Conservation (phyloP, 805 yeast species). For the Maudiozyma serrabonitensis region DNA sequence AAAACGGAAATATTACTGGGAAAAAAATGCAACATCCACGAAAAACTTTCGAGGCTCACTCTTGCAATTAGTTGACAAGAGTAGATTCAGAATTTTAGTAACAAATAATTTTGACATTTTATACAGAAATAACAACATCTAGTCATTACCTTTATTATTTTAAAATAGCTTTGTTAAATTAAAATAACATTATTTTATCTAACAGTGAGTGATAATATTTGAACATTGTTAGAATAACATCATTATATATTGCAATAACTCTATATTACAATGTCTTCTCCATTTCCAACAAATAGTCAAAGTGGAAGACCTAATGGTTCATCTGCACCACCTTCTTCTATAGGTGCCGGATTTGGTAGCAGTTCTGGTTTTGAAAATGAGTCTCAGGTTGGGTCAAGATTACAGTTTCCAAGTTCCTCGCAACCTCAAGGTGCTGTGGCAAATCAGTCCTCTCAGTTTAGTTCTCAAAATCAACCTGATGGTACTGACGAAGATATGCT, state of each 20-base stretch:
- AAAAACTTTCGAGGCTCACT: neutral
- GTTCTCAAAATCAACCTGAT: constrained; percentile 15
- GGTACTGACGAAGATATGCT: constrained; percentile 9
- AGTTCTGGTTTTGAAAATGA: constrained; percentile 22
- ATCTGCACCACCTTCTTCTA: constrained; percentile 26
- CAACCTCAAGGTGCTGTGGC: constrained; percentile 13
- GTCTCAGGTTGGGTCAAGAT: constrained; percentile 18
- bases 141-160: too few species aligned
- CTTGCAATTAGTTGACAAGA: neutral
- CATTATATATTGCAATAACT: neutral
- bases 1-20: neutral
- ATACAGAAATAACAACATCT: too few species aligned
- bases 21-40: neutral
- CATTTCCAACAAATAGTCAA: constrained; percentile 12
- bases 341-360: constrained; percentile 24
- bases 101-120: too few species aligned
- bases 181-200: too few species aligned
- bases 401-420: constrained; percentile 25
- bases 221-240: neutral
- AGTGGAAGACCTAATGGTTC: constrained; percentile 17
- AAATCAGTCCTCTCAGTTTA: constrained; percentile 13
- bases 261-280: constrained; percentile 15
- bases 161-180: too few species aligned
- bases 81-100: neutral
- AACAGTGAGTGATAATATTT: neutral